Conservation (phyloP, 495 filamentous ascomycete species). For the Jackrogersella multiformis region DNA sequence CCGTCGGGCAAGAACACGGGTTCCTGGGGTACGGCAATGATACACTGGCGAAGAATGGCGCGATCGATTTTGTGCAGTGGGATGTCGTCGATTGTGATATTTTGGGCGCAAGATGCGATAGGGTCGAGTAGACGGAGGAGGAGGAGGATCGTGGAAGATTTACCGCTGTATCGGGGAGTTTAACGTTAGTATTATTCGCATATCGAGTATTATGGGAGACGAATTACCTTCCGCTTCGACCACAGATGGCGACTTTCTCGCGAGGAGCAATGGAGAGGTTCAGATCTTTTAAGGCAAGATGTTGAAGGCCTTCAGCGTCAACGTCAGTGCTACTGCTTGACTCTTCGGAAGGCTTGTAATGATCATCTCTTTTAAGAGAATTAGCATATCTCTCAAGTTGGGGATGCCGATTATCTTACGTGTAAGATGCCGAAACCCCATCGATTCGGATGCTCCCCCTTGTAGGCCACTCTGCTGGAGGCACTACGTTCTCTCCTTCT, state of each 20-base stretch:
- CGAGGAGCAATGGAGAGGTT: conserved; percentile 41
- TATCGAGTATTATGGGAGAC: background rate
- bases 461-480: conserved; percentile 43
- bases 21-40: conserved; percentile 64
- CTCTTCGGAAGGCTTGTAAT: background rate
- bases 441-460: conserved; percentile 38
- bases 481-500: conserved; percentile 51
- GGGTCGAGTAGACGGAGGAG: conserved; percentile 51
- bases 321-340: background rate
- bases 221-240: conserved; percentile 34
- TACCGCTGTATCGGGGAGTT: conserved; percentile 45
- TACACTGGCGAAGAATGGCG: conserved; percentile 34
- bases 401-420: conserved; percentile 13
- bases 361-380: background rate
- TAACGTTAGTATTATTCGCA: background rate
- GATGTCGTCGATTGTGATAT: conserved; percentile 56
- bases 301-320: background rate
- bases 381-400: conserved; percentile 1
- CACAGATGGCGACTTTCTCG: conserved; percentile 31
- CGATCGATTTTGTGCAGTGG: conserved; percentile 47
- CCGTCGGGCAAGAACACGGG: conserved; percentile 64
- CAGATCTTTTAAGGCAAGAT: conserved; percentile 41
- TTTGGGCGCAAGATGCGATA: conserved; percentile 28
- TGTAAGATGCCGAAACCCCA: conserved; percentile 47
- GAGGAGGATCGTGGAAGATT: conserved; percentile 50